Conservation (phyloP, 2,329 filamentous ascomycete genomes). For the Zalaria obscura region DNA sequence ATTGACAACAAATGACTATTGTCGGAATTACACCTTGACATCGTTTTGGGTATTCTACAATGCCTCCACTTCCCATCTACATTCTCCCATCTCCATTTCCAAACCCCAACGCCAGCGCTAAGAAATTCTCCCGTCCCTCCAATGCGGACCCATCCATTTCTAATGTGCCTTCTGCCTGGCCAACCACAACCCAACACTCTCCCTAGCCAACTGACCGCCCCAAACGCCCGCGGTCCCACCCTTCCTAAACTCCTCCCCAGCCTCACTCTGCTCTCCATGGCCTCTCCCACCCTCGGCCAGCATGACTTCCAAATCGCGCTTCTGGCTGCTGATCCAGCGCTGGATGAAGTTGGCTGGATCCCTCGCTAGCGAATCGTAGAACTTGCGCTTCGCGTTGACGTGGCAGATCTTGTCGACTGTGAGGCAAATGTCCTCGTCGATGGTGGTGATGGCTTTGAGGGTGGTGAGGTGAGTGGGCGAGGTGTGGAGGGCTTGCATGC, state of each 20-base stretch:
- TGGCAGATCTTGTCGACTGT: slow-evolving; percentile 71
- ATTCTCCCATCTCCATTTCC: too few relatives aligned
- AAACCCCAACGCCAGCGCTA: too few relatives aligned
- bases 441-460: slow-evolving; percentile 58
- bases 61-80: too few relatives aligned
- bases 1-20: too few relatives aligned
- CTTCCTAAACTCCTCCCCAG: slow-evolving; percentile 55
- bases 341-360: slow-evolving; percentile 76
- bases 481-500: slow-evolving; percentile 34
- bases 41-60: too few relatives aligned
- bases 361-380: slow-evolving; percentile 63
- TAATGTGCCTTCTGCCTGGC: slow-evolving; percentile 22
- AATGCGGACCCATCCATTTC: background rate
- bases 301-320: slow-evolving; percentile 76
- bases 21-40: too few relatives aligned
- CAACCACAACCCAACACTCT: slow-evolving; percentile 48
- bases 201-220: slow-evolving; percentile 46
- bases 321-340: slow-evolving; percentile 83
- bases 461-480: slow-evolving; percentile 40
- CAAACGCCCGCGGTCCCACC: slow-evolving; percentile 48
- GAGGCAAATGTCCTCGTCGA: slow-evolving; percentile 77
- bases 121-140: too few relatives aligned
- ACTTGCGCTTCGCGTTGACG: slow-evolving; percentile 80
- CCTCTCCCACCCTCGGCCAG: slow-evolving; percentile 62
- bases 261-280: slow-evolving; percentile 30